These are phyloP conservation scores for Phytophthora megakarya DNA, from an alignment of 352 stramenopile genomes.

Conservation along the genomic window DNA sequence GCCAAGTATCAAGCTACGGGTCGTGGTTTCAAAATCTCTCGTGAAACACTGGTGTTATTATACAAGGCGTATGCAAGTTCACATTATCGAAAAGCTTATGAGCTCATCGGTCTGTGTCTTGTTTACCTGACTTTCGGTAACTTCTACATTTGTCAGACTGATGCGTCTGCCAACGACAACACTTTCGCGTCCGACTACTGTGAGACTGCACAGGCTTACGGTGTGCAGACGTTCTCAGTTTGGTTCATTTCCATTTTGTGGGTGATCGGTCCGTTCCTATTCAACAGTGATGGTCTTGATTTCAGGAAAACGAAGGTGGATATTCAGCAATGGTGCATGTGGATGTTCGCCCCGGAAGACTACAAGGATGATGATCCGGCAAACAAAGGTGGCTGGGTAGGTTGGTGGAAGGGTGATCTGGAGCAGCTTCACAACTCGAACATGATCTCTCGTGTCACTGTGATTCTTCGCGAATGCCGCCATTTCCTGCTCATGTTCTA, in stretches of 20 bases:
- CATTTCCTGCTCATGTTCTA: constrained; percentile 84
- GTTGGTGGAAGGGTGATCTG: constrained; percentile 74
- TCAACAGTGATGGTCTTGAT: constrained; percentile 81
- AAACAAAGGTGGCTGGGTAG: constrained; percentile 76
- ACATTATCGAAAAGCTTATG: constrained; percentile 79
- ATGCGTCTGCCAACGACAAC: constrained; percentile 52
- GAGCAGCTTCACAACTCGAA: constrained; percentile 68
- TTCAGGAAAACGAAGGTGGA: constrained; percentile 80
- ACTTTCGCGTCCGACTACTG: constrained; percentile 64
- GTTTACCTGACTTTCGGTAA: constrained; percentile 73
- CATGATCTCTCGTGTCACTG: constrained; percentile 68
- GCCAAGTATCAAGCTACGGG: constrained; percentile 82
- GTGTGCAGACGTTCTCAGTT: constrained; percentile 79
- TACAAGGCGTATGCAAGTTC: constrained; percentile 78
- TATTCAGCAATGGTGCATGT: constrained; percentile 58
- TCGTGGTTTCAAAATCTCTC: constrained; percentile 85
- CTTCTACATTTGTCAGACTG: constrained; percentile 67
- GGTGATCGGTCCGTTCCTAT: constrained; percentile 74
- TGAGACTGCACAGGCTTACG: constrained; percentile 70
- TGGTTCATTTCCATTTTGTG: constrained; percentile 81
- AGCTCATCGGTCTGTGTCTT: constrained; percentile 71
- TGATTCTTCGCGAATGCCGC: constrained; percentile 72
- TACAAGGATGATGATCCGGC: constrained; percentile 66
- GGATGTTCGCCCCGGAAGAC: constrained; percentile 72
- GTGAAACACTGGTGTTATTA: constrained; percentile 75